Conservation (phyloP, 2,329 filamentous ascomycete genomes). For the Aureobasidium pullulans region DNA sequence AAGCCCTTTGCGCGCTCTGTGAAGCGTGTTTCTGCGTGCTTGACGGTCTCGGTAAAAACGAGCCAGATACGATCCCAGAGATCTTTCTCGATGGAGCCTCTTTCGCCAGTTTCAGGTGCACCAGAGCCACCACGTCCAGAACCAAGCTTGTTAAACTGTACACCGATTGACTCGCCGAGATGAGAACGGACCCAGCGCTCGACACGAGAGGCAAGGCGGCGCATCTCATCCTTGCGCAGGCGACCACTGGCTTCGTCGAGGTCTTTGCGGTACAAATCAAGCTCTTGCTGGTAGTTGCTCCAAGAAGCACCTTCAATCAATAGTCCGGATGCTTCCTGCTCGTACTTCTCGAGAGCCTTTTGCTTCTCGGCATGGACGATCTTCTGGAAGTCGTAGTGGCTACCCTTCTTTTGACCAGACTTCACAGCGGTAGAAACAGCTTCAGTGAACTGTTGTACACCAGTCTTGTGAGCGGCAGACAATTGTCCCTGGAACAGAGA, state of each 20-base stretch:
- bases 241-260: conserved; percentile 79
- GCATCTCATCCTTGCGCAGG: conserved; percentile 91
- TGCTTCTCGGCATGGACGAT: conserved; percentile 81
- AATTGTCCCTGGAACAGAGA: conserved; percentile 83
- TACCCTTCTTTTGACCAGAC: conserved; percentile 83
- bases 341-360: conserved; percentile 66
- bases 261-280: conserved; percentile 77
- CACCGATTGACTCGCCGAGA: conserved; percentile 75
- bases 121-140: conserved; percentile 77
- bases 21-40: conserved; percentile 79
- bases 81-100: conserved; percentile 66
- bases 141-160: conserved; percentile 94
- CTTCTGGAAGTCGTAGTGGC: conserved; percentile 86
- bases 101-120: conserved; percentile 70
- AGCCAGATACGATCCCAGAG: conserved; percentile 96
- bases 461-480: conserved; percentile 78
- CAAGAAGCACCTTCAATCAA: conserved; percentile 73
- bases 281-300: conserved; percentile 79
- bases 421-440: conserved; percentile 84
- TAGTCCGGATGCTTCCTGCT: conserved; percentile 65
- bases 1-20: conserved; percentile 86
- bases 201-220: conserved; percentile 78
- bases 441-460: conserved; percentile 76
- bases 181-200: conserved; percentile 91
- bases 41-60: conserved; percentile 73